A percentile compares a stretch with the other conserved stretches of the same genome.
Evolutionary conservation across 2,329 filamentous ascomycete species (phyloP).

Genomic region (Rosellinia necatrix): DNA sequence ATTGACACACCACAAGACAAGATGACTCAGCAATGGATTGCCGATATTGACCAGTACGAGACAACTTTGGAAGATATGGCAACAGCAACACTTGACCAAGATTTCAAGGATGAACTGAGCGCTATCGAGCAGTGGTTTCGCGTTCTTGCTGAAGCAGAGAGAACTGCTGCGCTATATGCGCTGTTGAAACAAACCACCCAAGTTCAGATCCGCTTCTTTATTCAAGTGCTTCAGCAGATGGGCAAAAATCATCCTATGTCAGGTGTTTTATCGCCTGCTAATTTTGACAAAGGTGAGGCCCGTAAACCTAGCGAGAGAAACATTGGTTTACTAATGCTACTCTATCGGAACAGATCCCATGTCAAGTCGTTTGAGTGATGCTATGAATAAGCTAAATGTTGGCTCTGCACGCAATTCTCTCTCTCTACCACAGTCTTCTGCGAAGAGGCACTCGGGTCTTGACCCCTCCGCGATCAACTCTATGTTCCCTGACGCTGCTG

Average conservation of each 20-base stretch:
- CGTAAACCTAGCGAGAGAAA: not conserved
- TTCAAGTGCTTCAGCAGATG: conserved; percentile 98
- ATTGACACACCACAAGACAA: conserved; percentile 84
- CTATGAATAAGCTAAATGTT: conserved; percentile 92
- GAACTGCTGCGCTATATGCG: conserved; percentile 93
- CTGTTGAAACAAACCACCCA: conserved; percentile 97
- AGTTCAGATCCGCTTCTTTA: conserved; percentile 98
- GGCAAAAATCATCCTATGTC: conserved; percentile 98
- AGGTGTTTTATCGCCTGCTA: conserved; percentile 88
- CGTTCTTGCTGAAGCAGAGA: conserved; percentile 93
- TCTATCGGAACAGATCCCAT: conserved; percentile 74
- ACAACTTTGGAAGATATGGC: conserved; percentile 99
- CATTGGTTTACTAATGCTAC: conserved; percentile 9
- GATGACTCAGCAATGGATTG: conserved; percentile 97
- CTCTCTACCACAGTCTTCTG: conserved; percentile 74
- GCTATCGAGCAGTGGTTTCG: conserved; percentile 99
- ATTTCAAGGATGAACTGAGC: conserved; percentile 98
- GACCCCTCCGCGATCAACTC: conserved; percentile 93
- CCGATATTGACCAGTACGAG: conserved; percentile 98
- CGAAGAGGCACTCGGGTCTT: conserved; percentile 92
- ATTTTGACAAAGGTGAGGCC: conserved; percentile 87
- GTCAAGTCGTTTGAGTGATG: conserved; percentile 93
- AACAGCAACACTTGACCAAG: conserved; percentile 95
- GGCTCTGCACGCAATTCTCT: conserved; percentile 87
- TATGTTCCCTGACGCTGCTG: conserved; percentile 98